phyloP scores from a whole-genome alignment of 768 basidiomycete species.

The Serendipita indica region DNA sequence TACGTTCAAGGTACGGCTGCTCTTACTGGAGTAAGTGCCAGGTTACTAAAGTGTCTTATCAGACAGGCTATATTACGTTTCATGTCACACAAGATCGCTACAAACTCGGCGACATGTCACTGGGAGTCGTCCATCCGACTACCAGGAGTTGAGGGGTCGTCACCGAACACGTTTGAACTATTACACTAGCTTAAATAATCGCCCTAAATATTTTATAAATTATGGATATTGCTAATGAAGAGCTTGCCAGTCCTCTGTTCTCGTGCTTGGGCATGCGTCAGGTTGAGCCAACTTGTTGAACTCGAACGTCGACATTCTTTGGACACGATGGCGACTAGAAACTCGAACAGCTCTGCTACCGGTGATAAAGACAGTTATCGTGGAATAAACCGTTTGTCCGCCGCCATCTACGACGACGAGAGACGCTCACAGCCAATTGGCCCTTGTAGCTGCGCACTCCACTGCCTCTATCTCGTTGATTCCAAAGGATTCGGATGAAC shows the following conservation, averaged over 20 bases:
- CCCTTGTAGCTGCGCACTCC: not conserved
- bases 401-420: not conserved
- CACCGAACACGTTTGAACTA: too few species aligned
- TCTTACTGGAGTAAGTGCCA: not conserved
- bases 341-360: not conserved
- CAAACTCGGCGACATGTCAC: not conserved
- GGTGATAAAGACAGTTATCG: not conserved
- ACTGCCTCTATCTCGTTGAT: not conserved
- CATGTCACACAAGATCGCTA: slow-evolving; percentile 5
- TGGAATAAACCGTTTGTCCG: not conserved
- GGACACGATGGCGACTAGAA: slow-evolving; percentile 3
- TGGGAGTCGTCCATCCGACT: not conserved
- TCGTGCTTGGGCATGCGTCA: too few species aligned
- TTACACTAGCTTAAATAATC: too few species aligned
- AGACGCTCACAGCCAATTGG: not conserved
- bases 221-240: too few species aligned
- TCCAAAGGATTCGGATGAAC: not conserved
- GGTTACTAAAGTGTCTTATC: not conserved
- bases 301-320: too few species aligned
- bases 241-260: too few species aligned
- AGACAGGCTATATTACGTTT: slow-evolving; percentile 6
- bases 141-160: too few species aligned
- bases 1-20: slow-evolving; percentile 8
- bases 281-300: too few species aligned
- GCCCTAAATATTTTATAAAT: too few species aligned